A percentile compares a stretch with the other conserved stretches of the same genome.
phyloP scores from a whole-genome alignment of 2,329 filamentous ascomycete genomes.

The Apiospora phragmitis region DNA sequence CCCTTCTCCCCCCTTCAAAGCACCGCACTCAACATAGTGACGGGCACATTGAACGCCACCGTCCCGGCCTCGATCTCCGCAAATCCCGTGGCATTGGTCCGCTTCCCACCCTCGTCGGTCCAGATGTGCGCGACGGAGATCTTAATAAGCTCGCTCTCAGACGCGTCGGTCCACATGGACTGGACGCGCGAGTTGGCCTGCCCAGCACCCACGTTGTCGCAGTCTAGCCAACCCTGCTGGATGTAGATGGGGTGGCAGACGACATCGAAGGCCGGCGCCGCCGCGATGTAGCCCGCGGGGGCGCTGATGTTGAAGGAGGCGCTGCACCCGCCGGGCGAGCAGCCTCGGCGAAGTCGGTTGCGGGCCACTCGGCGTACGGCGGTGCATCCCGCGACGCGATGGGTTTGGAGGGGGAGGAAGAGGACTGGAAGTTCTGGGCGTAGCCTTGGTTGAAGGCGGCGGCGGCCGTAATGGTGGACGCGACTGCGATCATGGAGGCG shows the following conservation, averaged over 20 bases:
- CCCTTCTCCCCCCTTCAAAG: neutral
- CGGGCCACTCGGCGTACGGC: constrained; percentile 16
- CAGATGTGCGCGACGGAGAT: constrained; percentile 19
- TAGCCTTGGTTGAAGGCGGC: neutral
- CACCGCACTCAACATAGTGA: neutral
- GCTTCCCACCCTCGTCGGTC: constrained; percentile 15
- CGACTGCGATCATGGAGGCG: neutral
- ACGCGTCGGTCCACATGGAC: constrained; percentile 23
- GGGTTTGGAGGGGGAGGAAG: neutral
- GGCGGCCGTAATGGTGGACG: neutral
- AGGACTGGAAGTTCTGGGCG: no score
- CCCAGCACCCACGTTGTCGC: constrained; percentile 17
- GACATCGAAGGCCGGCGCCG: constrained; percentile 28
- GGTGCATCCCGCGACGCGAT: neutral
- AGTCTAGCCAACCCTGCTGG: constrained; percentile 24
- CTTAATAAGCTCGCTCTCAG: constrained; percentile 20
- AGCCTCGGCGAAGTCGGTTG: constrained; percentile 20
- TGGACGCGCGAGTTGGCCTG: constrained; percentile 19
- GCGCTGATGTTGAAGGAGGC: constrained; percentile 25
- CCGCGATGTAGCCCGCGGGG: constrained; percentile 21
- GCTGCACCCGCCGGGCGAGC: constrained; percentile 27
- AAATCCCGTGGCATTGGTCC: neutral
- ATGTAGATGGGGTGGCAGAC: constrained; percentile 26
- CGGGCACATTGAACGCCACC: neutral
- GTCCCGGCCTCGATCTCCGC: constrained; percentile 6